Percentiles rank a stretch among this genome's conserved stretches.
phyloP scores from a whole-genome alignment of 352 stramenopile genomes.

The Globisporangium takayamanum region DNA sequence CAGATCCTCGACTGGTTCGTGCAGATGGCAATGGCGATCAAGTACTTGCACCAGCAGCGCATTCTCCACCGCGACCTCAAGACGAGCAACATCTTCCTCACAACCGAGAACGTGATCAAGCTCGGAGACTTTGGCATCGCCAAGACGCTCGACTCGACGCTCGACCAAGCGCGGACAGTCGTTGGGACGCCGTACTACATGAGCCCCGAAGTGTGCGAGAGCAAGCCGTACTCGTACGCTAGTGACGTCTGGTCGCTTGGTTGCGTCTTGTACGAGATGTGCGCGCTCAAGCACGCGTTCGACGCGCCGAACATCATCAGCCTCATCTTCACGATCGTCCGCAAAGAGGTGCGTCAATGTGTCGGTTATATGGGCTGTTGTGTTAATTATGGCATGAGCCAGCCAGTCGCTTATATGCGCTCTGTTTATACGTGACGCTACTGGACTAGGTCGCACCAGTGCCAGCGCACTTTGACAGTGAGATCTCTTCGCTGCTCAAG shows the following conservation, averaged over 20 bases:
- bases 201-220: conserved; percentile 91
- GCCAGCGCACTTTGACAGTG: conserved; percentile 47
- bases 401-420: not conserved
- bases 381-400: not conserved
- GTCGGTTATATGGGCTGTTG: not conserved
- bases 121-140: conserved; percentile 93
- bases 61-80: conserved; percentile 94
- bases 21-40: conserved; percentile 92
- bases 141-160: conserved; percentile 73
- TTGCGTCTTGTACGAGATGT: conserved; percentile 88
- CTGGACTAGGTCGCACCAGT: conserved; percentile 36
- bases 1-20: conserved; percentile 89
- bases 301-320: conserved; percentile 78
- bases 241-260: conserved; percentile 93
- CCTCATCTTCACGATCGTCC: conserved; percentile 80
- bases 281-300: conserved; percentile 80
- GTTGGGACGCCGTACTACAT: conserved; percentile 94
- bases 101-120: conserved; percentile 82
- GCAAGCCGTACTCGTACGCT: conserved; percentile 88
- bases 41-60: conserved; percentile 90
- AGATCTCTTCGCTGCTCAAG: conserved; percentile 47
- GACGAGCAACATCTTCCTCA: conserved; percentile 92
- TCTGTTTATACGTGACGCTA: too few species aligned
- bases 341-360: conserved; percentile 46
- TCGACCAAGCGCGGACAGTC: conserved; percentile 85